Base-by-base conservation (phyloP, 495 filamentous ascomycete genomes). In the Acidiella bohemica region DNA sequence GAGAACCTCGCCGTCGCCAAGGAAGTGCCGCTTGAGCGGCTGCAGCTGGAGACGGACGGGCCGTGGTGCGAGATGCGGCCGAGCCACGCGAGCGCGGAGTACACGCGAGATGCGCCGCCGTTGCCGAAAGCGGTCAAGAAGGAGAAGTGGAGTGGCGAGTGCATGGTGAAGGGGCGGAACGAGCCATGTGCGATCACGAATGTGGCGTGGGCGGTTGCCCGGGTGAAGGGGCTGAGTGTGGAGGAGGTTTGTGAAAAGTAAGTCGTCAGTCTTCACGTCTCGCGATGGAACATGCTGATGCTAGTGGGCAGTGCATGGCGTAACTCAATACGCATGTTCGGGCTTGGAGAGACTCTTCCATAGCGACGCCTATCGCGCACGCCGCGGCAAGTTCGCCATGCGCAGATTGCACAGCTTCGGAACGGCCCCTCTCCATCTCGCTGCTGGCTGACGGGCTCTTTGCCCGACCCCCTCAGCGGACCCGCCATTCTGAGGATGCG, bases 11-110 rank as follows among this genome's bases (percentile, higher is more conserved):
- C 70, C 5, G 84, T 93, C 4, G 83, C 92, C 0, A 72, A 68
- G 42, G 72, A 79, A 45, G 70, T 94, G 18, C 79, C 75, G 5
- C 60, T 95, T 23, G 72, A 76, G 16, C 50, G 75, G 34, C 53
- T 95, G 32, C 87, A 93, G 69, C 71, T 95, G 31, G 86, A 95
- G 68, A 95, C 86, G 5, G 87, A 95, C 61, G 87, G 87, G 7
- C 86, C 86, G 21, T 95, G 87, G 86, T 81, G 76, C 48, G 76
- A 81, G 53, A 75, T 81, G 13, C 59, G 76, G 25, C 70, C 72
- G 0, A 71, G 61, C 18, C 78, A 82, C 54, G 76, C 74, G 36
- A 71, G 74, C 12, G 73, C 68, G 50, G 67, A 67, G 53, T 72
- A 65, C 41, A 48, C 80, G 36, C 62, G 65, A 42, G 55, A 59